Base-by-base conservation (phyloP, 345 rosid genomes). In the Psidium guajava region DNA sequence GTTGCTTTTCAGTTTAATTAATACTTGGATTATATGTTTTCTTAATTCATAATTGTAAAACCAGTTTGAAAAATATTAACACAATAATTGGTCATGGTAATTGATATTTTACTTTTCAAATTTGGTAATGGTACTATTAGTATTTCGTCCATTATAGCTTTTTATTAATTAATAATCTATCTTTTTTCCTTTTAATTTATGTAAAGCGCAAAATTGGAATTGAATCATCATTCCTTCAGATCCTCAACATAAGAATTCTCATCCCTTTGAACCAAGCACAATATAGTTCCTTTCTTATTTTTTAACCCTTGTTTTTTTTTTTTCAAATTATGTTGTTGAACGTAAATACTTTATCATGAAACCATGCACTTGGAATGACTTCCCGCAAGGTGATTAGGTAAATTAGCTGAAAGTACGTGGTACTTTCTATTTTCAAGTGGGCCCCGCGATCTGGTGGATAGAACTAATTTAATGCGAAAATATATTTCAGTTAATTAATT, bases 371-470 rank as follows among this genome's bases (percentile, higher is more conserved):
- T 69, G 2, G 25, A 69, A 69, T 32, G 77, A 69, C 77, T 69
- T 69, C 13, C 44, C 44, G 13, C 77, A 36, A 69, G 24, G 77
- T 8, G 77, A 32, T 36, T 36, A 69, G 47, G 77, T 69, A 69
- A 69, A 36, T 69, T 69, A 36, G 47, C 13, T 32, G 42, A 36
- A 16, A 69, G 24, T 18, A 32, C 24, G 20, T 18, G 13, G 0
- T 69, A 32, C 47, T 32, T 69, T 69, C 40, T 36, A 69, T 16
- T 32, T 4, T 8, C 20, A 36, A 22, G 59, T 32, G 0, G 22
- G 74, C 11, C 5, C 3, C 6, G 2, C 0, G 0, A 61, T 15
- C 8, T 5, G 1, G 0, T 20, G 0, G 2, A 24, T 56, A 24
- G 9, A 24, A 64, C 42, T 28, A 3, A 64, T 64, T 64, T 64